Percentiles rank a stretch among this genome's conserved stretches.
Evolutionary conservation across 345 rosid species (phyloP).

Genomic region (Syzygium jambos): DNA sequence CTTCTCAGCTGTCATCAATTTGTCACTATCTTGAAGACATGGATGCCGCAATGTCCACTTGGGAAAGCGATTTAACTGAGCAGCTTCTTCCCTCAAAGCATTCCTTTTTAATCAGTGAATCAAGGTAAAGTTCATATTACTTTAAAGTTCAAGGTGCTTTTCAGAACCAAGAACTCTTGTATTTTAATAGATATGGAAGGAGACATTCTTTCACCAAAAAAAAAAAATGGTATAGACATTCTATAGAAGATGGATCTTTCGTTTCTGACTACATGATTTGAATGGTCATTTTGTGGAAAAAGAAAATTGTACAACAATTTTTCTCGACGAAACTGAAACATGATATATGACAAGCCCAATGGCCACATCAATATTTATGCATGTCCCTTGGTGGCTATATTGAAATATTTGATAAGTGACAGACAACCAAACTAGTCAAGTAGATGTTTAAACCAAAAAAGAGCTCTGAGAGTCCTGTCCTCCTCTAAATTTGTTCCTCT

Average conservation of each 20-base stretch:
- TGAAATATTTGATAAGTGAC: not conserved
- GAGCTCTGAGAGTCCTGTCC: not conserved
- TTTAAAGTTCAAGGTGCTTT: not conserved
- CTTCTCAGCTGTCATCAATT: constrained; percentile 36
- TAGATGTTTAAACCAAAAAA: not conserved
- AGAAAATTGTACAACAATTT: not conserved
- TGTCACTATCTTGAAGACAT: constrained; percentile 37
- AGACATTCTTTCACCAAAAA: not conserved
- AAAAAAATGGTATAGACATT: not conserved
- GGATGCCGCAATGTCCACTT: constrained; percentile 25
- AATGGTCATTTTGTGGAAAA: not conserved
- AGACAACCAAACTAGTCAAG: not conserved
- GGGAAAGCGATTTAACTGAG: constrained; percentile 21
- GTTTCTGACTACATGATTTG: not conserved
- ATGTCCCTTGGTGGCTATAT: not conserved
- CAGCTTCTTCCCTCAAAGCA: constrained; percentile 34
- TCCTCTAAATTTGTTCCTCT: not conserved
- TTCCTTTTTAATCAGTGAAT: constrained; percentile 28
- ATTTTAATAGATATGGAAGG: not conserved
- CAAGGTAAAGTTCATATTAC: constrained; percentile 19
- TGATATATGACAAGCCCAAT: not conserved
- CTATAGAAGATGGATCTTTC: not conserved
- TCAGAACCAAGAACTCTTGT: not conserved
- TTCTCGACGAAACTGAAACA: not conserved
- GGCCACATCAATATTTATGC: not conserved